These are phyloP conservation scores for Aspergillus ustus DNA, from an alignment of 2,329 filamentous ascomycete species.

Conservation along the genomic window DNA sequence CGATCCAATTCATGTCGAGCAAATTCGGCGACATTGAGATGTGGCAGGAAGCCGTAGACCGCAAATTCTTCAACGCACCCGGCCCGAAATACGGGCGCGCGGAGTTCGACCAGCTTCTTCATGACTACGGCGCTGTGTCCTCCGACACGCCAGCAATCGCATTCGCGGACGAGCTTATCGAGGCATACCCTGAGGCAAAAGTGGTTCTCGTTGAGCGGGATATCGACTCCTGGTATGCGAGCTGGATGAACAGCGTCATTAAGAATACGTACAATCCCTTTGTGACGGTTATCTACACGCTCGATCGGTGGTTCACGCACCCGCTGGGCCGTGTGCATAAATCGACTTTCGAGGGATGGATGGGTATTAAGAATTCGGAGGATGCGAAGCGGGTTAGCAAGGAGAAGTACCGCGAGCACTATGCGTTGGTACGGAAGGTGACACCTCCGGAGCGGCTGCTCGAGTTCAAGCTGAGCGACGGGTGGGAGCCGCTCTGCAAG, in stretches of 20 bases:
- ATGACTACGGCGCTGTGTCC: slow-evolving; percentile 18
- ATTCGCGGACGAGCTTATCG: slow-evolving; percentile 31
- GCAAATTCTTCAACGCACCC: slow-evolving; percentile 57
- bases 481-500: slow-evolving; percentile 54
- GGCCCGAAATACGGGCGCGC: slow-evolving; percentile 39
- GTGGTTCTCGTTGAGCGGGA: slow-evolving; percentile 29
- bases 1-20: slow-evolving; percentile 6
- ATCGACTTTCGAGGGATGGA: slow-evolving; percentile 1
- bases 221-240: slow-evolving; percentile 29
- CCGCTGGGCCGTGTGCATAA: background rate
- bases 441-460: slow-evolving; percentile 48
- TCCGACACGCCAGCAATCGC: slow-evolving; percentile 23
- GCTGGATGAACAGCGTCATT: slow-evolving; percentile 4
- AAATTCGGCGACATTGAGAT: slow-evolving; percentile 38
- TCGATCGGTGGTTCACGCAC: too few relatives aligned
- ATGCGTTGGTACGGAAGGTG: slow-evolving; percentile 48
- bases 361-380: background rate
- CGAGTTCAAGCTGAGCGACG: slow-evolving; percentile 50
- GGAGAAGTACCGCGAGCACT: slow-evolving; percentile 45
- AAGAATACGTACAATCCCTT: slow-evolving; percentile 4
- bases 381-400: slow-evolving; percentile 6
- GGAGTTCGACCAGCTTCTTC: slow-evolving; percentile 12
- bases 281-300: background rate
- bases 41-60: slow-evolving; percentile 66
- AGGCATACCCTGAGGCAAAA: slow-evolving; percentile 30